A percentile compares a stretch with the other conserved stretches of the same genome.
phyloP scores from a whole-genome alignment of 306 rosid species.

The Prunus armeniaca region DNA sequence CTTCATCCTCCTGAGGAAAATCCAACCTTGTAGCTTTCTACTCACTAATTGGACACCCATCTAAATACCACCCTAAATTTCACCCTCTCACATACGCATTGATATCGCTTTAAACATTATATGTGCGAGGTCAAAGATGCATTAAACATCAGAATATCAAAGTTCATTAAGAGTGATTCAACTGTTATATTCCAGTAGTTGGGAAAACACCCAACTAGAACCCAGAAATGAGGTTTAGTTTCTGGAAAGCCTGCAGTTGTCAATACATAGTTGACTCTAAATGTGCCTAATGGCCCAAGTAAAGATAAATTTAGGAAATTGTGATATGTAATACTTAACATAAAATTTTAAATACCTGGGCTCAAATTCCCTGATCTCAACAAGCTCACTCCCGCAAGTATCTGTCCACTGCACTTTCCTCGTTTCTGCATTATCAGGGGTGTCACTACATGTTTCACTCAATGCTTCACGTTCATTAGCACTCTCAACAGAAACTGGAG shows the following conservation, averaged over 20 bases:
- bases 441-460: conserved; percentile 37
- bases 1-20: not conserved
- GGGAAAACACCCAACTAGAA: not conserved
- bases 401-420: conserved; percentile 98
- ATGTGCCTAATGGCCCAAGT: not conserved
- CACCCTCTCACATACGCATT: not conserved
- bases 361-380: conserved; percentile 82
- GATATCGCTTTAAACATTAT: not conserved
- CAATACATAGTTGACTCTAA: conserved; percentile 9
- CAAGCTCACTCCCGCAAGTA: conserved; percentile 80
- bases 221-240: conserved; percentile 9
- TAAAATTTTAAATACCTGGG: conserved; percentile 65
- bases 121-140: not conserved
- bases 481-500: conserved; percentile 41
- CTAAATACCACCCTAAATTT: not conserved
- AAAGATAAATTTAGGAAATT: not conserved
- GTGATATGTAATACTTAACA: not conserved
- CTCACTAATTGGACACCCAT: not conserved
- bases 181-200: not conserved
- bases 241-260: not conserved
- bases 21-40: not conserved
- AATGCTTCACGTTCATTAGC: conserved; percentile 40
- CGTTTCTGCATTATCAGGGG: conserved; percentile 47
- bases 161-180: not conserved
- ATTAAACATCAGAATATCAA: not conserved